Evolutionary conservation across 495 filamentous ascomycete species (phyloP).

Genomic region (Cryomyces antarcticus): DNA sequence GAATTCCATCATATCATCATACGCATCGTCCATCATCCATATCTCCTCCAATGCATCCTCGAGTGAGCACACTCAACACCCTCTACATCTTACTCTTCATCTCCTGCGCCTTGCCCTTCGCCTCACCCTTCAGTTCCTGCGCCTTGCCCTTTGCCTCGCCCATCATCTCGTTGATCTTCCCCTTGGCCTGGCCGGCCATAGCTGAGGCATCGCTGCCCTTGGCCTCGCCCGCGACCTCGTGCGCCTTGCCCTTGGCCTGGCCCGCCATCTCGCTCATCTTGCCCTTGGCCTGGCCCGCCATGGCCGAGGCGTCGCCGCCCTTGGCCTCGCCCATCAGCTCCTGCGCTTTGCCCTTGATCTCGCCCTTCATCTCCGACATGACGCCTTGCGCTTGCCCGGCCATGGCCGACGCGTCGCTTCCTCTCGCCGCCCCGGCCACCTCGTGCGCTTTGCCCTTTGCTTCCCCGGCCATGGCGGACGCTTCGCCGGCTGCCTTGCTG

Average conservation of each 20-base stretch:
- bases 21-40: too few relatives aligned
- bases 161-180: constrained; percentile 1
- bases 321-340: constrained; percentile 19
- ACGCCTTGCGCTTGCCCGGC: background rate
- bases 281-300: background rate
- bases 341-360: constrained; percentile 26
- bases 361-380: constrained; percentile 17
- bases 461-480: constrained; percentile 20
- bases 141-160: constrained; percentile 12
- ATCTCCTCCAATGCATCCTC: too few relatives aligned
- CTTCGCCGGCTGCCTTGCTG: background rate
- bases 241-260: constrained; percentile 26
- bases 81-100: background rate
- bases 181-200: constrained; percentile 18
- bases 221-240: constrained; percentile 19
- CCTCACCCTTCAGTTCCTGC: constrained; percentile 22
- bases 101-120: constrained; percentile 25
- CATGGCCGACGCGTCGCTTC: background rate
- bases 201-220: too few relatives aligned
- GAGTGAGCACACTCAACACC: too few relatives aligned
- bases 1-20: too few relatives aligned
- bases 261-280: constrained; percentile 16
- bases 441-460: constrained; percentile 27
- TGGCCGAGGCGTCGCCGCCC: constrained; percentile 5
- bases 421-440: constrained; percentile 8